Evolutionary conservation across 176 grass and related monocot genomes (phyloP), one percentile per base, ranked within the genome.

Genomic region (Pharus latifolius): DNA sequence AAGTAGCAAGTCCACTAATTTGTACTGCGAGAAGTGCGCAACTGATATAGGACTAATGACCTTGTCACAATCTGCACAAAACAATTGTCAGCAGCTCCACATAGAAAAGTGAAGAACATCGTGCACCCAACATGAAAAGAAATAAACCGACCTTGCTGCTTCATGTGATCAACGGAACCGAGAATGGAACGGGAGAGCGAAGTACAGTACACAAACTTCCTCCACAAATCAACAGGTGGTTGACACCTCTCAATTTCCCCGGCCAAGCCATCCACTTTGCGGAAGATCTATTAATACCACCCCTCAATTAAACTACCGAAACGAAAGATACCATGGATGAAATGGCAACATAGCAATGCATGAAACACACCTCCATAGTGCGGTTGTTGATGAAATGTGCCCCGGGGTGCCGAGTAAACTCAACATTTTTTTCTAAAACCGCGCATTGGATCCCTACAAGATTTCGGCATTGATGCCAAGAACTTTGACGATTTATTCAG

Each of bases 341-440:
- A 51, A 13, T 52, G 6, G 9, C 18, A 28, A 62, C 17, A 79
- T 2, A 16, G 4, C 14, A 32, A 30, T 25, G 50, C 13, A 38
- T 16, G 17, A 60, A 65, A 84, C 43, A 35, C 81, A 93, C 90
- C 90, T 99, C 95, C 95, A 99, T 99, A 1, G 87, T 85, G 49
- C 95, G 87, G 50, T 99, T 99, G 75, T 99, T 99, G 67, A 99
- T 94, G 53, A 94, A 99, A 75, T 99, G 95, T 0, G 90, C 95
- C 30, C 91, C 81, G 0, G 95, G 95, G 40, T 93, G 95, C 41
- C 71, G 79, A 70, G 95, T 85, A 70, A 93, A 91, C 22, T 53
- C 69, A 19, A 70, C 60, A 40, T 69, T 81, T 58, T 91, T 94
- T 65, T 99, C 95, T 51, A 99, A 28, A 58, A 99, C 71, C 1